phyloP scores from a whole-genome alignment of 2,329 filamentous ascomycete genomes.

The Anisogramma anomala region DNA sequence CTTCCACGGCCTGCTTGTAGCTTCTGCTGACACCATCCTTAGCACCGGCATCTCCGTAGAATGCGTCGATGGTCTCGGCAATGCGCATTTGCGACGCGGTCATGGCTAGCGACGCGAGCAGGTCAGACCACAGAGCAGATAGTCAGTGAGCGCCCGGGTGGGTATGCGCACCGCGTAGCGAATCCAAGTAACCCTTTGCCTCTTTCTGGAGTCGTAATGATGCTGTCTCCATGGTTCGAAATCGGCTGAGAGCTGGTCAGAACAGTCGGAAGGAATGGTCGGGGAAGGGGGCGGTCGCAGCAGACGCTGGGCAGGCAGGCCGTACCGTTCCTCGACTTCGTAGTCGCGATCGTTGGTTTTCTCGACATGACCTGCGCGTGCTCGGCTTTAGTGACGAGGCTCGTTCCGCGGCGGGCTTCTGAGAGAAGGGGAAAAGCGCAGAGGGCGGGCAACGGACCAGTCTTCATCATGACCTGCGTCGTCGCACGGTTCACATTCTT shows the following conservation, averaged over 20 bases:
- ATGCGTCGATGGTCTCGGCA: constrained; percentile 97
- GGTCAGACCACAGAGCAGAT: neutral
- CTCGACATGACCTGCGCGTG: constrained; percentile 69
- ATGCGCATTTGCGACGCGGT: constrained; percentile 99
- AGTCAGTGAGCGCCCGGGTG: neutral
- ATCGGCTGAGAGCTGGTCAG: constrained; percentile 50
- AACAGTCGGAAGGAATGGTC: neutral
- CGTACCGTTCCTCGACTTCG: constrained; percentile 84
- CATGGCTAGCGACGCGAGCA: constrained; percentile 57
- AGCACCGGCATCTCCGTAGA: constrained; percentile 92
- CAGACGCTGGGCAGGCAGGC: neutral
- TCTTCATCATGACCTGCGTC: constrained; percentile 99
- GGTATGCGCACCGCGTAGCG: constrained; percentile 59
- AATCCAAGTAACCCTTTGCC: constrained; percentile 95
- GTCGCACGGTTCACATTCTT: constrained; percentile 98
- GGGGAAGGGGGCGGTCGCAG: neutral
- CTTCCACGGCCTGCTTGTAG: constrained; percentile 97
- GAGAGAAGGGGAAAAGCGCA: neutral
- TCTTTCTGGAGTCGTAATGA: constrained; percentile 90
- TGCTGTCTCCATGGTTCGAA: constrained; percentile 93
- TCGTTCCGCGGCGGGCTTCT: constrained; percentile 5
- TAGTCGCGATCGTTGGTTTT: constrained; percentile 98
- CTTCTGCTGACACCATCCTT: constrained; percentile 90
- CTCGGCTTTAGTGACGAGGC: neutral
- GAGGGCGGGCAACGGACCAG: constrained; percentile 41